Evolutionary conservation across 2,329 filamentous ascomycete genomes (phyloP), one percentile per base, ranked within the genome.

Genomic region (Aspergillus floridensis): DNA sequence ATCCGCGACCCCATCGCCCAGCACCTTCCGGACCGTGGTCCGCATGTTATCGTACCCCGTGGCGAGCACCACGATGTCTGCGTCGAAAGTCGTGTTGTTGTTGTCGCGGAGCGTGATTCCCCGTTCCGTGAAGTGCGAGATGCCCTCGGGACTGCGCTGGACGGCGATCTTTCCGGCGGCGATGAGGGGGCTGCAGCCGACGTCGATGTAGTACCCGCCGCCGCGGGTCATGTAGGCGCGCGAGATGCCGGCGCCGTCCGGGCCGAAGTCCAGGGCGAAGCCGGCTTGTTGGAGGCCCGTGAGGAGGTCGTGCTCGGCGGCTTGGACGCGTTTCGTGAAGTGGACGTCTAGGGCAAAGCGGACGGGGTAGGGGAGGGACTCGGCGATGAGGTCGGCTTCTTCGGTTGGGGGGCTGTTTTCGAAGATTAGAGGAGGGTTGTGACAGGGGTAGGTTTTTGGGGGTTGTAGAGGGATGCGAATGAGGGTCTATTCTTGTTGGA

Each of bases 11-110:
- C 81, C 79, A 31, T 87, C 81, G 0, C 88, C 88, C 56, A 91
- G 80, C 21, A 88, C 82, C 32, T 79, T 77, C n/a, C 84, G 75
- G 1, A 87, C 84, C 21, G 84, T 83, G 0, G 84, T 86, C 11
- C 80, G 79, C 87, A 91, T 91, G 68, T 88, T 89, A 61, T 87
- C 82, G 65, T 88, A 90, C 3, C 82, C 86, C 0, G 86, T 88
- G 0, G 86, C 86, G 47, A 88, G 79, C 0, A 90, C 80, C 8
- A 90, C 81, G 62, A 88, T 80, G 62, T 89, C 87, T 0, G 86
- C 85, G 19, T 84, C 79, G 0, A 89, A 69, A 64, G 81, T 79
- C 0, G 75, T 73, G 0, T 12, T 12, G 12, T 4, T 35, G 32
- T 10, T 35, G 32, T 89, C 86, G 0, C 77, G 77, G 3, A 87